Evolutionary conservation across 1,139 yeast genomes (phyloP).

Genomic region (Blastobotrys malaysiensis): DNA sequence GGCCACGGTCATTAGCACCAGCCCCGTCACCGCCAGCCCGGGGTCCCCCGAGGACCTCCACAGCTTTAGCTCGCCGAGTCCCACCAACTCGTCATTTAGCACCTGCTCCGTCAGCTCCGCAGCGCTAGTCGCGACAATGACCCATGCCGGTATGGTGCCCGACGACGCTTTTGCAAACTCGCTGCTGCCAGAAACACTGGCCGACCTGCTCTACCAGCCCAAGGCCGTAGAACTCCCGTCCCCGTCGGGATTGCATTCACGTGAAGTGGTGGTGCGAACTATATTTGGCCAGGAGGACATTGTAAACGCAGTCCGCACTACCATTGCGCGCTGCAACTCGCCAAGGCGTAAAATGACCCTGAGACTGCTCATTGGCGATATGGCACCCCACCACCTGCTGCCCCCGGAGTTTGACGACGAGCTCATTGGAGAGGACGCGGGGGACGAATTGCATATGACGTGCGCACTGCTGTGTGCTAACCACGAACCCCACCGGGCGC

Average conservation of each 20-base stretch:
- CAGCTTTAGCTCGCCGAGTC: not conserved
- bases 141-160: not conserved
- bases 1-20: not conserved
- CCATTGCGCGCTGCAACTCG: not conserved
- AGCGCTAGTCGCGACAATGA: not conserved
- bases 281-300: not conserved
- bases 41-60: not conserved
- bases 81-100: not conserved
- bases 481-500: slow-evolving; percentile 8
- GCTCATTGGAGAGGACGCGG: not conserved
- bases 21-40: not conserved
- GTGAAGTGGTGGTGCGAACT: not conserved
- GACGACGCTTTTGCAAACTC: not conserved
- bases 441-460: not conserved
- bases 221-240: slow-evolving; percentile 2
- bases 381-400: not conserved
- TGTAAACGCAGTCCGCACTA: not conserved
- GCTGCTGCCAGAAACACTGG: slow-evolving; percentile 8
- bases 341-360: not conserved
- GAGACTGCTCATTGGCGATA: not conserved
- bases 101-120: not conserved
- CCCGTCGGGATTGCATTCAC: not conserved
- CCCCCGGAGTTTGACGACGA: not conserved
- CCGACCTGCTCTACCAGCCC: slow-evolving; percentile 8
- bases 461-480: not conserved